These are phyloP conservation scores for Nitzschia inconspicua DNA, from an alignment of 108 stramenopile genomes.

Conservation along the genomic window DNA sequence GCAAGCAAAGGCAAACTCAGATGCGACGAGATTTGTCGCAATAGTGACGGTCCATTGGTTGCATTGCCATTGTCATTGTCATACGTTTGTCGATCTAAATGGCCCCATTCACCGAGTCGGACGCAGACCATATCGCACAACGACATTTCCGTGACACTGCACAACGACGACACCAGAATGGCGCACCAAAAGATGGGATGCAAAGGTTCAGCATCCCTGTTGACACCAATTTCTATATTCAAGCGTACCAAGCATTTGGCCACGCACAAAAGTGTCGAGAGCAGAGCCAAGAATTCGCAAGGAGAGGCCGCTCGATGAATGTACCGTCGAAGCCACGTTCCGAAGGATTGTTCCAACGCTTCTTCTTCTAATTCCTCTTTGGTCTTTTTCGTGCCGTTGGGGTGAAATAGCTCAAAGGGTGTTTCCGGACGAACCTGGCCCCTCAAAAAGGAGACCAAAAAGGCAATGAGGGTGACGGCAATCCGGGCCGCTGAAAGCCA, in stretches of 20 bases:
- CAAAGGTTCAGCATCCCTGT: constrained; percentile 20
- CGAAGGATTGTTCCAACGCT: constrained; percentile 46
- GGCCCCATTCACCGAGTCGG: constrained; percentile 21
- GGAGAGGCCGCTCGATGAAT: constrained; percentile 33
- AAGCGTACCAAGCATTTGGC: constrained; percentile 48
- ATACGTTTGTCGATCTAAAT: background rate
- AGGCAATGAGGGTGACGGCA: background rate
- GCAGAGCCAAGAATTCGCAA: constrained; percentile 23
- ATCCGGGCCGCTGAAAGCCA: constrained; percentile 25
- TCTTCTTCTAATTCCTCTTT: constrained; percentile 58
- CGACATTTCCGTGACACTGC: constrained; percentile 27
- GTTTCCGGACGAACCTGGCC: constrained; percentile 21
- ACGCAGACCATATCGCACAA: constrained; percentile 22
- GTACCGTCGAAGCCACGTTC: constrained; percentile 30
- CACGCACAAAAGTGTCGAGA: constrained; percentile 28
- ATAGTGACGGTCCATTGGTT: background rate
- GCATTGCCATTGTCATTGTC: background rate
- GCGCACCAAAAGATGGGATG: constrained; percentile 53
- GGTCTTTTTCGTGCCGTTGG: constrained; percentile 48
- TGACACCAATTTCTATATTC: constrained; percentile 43
- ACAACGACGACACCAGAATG: constrained; percentile 24
- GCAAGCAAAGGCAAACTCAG: constrained; percentile 41
- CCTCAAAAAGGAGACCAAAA: constrained; percentile 11
- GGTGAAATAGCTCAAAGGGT: constrained; percentile 37
- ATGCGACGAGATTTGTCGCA: constrained; percentile 26